A percentile compares a stretch with the other conserved stretches of the same genome.
These are phyloP conservation scores for Capronia epimyces DNA, from an alignment of 2,329 filamentous ascomycete species.

Conservation along the genomic window DNA sequence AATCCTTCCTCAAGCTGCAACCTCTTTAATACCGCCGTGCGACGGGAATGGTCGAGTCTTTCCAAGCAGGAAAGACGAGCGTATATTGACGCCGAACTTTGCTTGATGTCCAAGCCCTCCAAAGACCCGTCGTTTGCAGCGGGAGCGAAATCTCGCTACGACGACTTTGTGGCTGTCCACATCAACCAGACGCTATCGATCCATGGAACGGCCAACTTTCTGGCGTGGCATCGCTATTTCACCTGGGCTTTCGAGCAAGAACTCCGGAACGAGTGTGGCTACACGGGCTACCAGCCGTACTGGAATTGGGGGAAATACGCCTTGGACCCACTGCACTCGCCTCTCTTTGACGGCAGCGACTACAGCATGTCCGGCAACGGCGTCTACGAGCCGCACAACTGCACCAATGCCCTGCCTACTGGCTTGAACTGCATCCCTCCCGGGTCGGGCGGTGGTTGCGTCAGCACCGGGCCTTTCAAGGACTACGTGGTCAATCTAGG, in stretches of 20 bases:
- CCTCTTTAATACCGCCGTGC: slow-evolving; percentile 36
- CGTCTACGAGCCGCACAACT: slow-evolving; percentile 6
- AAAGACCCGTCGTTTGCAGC: slow-evolving; percentile 33
- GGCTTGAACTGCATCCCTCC: slow-evolving; percentile 21
- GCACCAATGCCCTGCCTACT: slow-evolving; percentile 13
- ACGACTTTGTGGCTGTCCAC: slow-evolving; percentile 41
- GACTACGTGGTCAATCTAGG: slow-evolving; percentile 36
- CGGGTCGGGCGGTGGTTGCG: slow-evolving; percentile 27
- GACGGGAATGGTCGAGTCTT: slow-evolving; percentile 41
- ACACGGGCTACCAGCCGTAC: slow-evolving; percentile 42
- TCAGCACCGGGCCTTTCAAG: slow-evolving; percentile 29
- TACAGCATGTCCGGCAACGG: slow-evolving; percentile 35
- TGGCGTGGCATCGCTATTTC: slow-evolving; percentile 44
- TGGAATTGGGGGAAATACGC: slow-evolving; percentile 36
- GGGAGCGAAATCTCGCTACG: slow-evolving; percentile 45
- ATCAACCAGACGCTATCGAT: slow-evolving; percentile 35
- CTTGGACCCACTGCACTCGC: slow-evolving; percentile 30
- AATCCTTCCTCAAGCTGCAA: slow-evolving; percentile 32
- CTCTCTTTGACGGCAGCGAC: slow-evolving; percentile 36
- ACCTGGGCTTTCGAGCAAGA: slow-evolving; percentile 41
- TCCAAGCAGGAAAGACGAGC: slow-evolving; percentile 24
- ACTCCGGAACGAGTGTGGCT: slow-evolving; percentile 42
- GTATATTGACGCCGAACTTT: slow-evolving; percentile 37
- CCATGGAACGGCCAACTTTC: slow-evolving; percentile 35
- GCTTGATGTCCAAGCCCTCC: slow-evolving; percentile 31